Evolutionary conservation across 108 stramenopile genomes (phyloP), one percentile per base, ranked within the genome.

Genomic region (Nannochloropsis oceanica): DNA sequence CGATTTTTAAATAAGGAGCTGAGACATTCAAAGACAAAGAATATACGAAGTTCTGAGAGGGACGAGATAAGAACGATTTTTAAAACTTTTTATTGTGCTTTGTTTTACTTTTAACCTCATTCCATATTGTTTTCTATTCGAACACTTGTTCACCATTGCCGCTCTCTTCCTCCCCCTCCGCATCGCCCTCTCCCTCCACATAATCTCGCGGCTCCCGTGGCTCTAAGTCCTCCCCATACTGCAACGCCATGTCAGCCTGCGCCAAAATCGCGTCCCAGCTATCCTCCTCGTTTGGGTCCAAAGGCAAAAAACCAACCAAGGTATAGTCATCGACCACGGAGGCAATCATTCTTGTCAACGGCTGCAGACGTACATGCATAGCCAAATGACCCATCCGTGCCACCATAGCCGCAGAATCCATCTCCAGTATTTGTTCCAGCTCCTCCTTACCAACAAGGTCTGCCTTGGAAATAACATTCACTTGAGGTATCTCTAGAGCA

Each of bases 181-280:
- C n/a, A 18, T n/a, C 2, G 18, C 59, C 59, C 7, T 9, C 59
- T 73, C 59, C 59, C 10, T 10, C 59, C 22, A 9, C 59, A 73
- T 73, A 7, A 73, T 73, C 59, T 18, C 59, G 59, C 59, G 59
- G 59, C n/a, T 73, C 59, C 8, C 59, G 59, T n/a, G 89, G 89
- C 85, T 98, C 97, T 84, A 92, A 82, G 79, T 96, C 94, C 92
- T 96, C 97, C 12, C 96, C 96, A 89, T 94, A 96, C 87, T 97
- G 96, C 82, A 95, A 92, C 11, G 93, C 93, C 86, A 93, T 92
- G 91, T 98, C 96, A 0, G 94, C 93, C 43, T 92, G 92, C 14
- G 92, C 91, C 84, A 98, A 85, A 7, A 96, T 92, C 80, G 93
- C 90, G 46, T 94, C 91, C 80, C 26, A 81, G 80, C 93, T 94